Evolutionary conservation across 148 eudicot genomes (phyloP).

Genomic region (Limonium bicolor): DNA sequence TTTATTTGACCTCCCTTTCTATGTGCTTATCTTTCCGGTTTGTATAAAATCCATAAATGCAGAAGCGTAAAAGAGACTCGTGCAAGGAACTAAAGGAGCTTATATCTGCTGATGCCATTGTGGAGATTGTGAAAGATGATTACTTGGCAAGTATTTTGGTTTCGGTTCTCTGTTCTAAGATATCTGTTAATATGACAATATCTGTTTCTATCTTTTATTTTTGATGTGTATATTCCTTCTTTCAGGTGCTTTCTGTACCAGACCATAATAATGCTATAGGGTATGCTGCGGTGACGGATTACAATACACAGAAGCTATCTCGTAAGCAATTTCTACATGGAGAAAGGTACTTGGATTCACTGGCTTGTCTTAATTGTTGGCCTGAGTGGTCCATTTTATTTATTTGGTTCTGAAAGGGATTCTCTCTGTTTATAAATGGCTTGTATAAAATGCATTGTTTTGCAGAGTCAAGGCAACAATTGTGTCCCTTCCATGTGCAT

Average conservation of each 20-base stretch:
- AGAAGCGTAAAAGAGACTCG: constrained; percentile 62
- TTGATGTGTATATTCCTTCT: constrained; percentile 1
- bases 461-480: constrained; percentile 58
- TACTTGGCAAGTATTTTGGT: constrained; percentile 41
- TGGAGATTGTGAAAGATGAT: constrained; percentile 79
- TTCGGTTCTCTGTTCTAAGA: background rate
- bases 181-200: background rate
- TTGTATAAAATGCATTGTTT: constrained; percentile 3
- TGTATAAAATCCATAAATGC: constrained; percentile 1
- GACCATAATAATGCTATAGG: constrained; percentile 49
- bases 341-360: constrained; percentile 52
- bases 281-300: constrained; percentile 56
- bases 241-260: constrained; percentile 70
- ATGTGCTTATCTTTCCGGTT: background rate
- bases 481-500: constrained; percentile 64
- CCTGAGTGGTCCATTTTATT: background rate
- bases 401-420: background rate
- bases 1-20: background rate
- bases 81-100: constrained; percentile 49
- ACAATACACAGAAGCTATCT: constrained; percentile 67
- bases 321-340: constrained; percentile 41
- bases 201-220: constrained; percentile 2
- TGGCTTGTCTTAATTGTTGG: no score
- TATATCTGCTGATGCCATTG: constrained; percentile 45
- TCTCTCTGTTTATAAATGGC: background rate